Conservation (phyloP, 352 stramenopile species). For the Phytophthora ohioensis region DNA sequence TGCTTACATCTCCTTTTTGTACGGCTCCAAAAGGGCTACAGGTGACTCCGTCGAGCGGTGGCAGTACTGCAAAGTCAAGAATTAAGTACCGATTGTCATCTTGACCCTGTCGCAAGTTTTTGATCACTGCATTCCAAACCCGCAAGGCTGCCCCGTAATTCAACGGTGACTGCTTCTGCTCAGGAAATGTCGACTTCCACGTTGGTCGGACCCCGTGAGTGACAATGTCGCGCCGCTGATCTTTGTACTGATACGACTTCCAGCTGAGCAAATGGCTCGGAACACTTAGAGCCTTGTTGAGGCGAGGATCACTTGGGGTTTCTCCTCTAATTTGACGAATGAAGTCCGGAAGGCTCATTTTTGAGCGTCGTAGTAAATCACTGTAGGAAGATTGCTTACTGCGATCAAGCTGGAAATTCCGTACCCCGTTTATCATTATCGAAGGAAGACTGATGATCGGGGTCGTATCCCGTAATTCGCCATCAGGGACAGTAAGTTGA, state of each 20-base stretch:
- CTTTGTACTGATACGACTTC: conserved; percentile 2
- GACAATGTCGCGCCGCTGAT: conserved; percentile 12
- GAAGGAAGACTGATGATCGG: too few relatives aligned
- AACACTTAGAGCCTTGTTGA: conserved; percentile 19
- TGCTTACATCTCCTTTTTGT: background rate
- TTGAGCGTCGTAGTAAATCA: conserved; percentile 13
- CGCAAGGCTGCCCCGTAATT: conserved; percentile 11
- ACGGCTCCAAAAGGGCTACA: conserved; percentile 33
- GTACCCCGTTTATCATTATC: background rate
- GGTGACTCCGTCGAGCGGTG: background rate
- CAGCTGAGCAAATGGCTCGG: background rate
- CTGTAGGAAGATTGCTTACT: conserved; percentile 15
- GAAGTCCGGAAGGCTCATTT: conserved; percentile 7
- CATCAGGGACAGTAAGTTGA: too few relatives aligned
- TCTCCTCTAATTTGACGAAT: conserved; percentile 13
- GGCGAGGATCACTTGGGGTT: background rate
- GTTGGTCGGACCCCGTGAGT: background rate
- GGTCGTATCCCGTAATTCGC: too few relatives aligned
- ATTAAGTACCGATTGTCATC: conserved; percentile 21
- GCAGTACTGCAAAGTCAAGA: conserved; percentile 7
- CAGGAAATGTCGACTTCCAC: background rate
- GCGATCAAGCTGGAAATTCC: background rate
- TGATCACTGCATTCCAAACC: conserved; percentile 17
- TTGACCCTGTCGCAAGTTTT: conserved; percentile 17
- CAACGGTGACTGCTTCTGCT: background rate